These are phyloP conservation scores for Davidsoniella neocaledoniae DNA, from an alignment of 2,329 filamentous ascomycete genomes.

Conservation along the genomic window DNA sequence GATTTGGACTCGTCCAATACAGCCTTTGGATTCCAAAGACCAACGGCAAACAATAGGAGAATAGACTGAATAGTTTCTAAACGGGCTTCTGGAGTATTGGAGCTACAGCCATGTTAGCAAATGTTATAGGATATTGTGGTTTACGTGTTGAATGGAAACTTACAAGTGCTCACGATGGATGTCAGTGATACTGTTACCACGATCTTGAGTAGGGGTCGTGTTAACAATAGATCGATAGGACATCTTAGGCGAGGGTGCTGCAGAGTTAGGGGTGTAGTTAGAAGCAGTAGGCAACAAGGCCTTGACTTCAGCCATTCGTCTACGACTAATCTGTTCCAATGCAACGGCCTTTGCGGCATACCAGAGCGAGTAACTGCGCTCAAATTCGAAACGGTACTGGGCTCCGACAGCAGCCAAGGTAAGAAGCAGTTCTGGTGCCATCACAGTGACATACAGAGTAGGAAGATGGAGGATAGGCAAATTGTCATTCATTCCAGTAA, in stretches of 20 bases:
- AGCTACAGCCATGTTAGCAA: constrained; percentile 23
- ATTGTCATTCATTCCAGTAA: constrained; percentile 46
- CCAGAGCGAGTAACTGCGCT: constrained; percentile 42
- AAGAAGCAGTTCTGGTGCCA: constrained; percentile 50
- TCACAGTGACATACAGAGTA: constrained; percentile 44
- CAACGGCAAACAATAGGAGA: constrained; percentile 41
- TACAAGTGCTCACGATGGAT: constrained; percentile 43
- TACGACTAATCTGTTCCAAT: constrained; percentile 39
- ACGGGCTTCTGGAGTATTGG: constrained; percentile 40
- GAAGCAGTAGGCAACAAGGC: constrained; percentile 38
- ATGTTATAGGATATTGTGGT: background rate
- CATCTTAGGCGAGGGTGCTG: constrained; percentile 39
- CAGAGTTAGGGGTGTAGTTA: constrained; percentile 43
- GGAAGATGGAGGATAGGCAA: constrained; percentile 48
- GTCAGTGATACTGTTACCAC: constrained; percentile 30
- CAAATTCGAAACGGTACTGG: constrained; percentile 46
- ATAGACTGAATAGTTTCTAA: constrained; percentile 51
- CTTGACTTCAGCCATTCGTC: constrained; percentile 39
- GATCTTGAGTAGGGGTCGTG: constrained; percentile 20
- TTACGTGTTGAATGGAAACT: constrained; percentile 17
- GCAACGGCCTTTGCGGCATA: constrained; percentile 43
- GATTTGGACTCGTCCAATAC: constrained; percentile 43
- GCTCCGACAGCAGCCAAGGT: constrained; percentile 52
- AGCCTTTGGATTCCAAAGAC: constrained; percentile 43
- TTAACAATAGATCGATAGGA: constrained; percentile 42